A percentile compares a stretch with the other conserved stretches of the same genome.
Conservation (phyloP, 176 grass and related monocot genomes). For the Otatea glauca region DNA sequence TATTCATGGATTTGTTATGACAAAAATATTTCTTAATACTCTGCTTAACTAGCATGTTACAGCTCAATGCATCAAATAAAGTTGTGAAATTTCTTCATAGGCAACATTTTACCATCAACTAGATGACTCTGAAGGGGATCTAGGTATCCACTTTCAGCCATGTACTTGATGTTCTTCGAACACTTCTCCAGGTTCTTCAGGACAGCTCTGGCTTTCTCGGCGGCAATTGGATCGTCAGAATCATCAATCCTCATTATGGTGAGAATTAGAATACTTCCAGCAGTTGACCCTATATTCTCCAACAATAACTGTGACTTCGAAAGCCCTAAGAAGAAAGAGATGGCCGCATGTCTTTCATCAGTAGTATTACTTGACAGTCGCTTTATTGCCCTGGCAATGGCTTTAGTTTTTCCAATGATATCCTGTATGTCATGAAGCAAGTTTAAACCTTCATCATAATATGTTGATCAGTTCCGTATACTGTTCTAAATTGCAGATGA, state of each 20-base stretch:
- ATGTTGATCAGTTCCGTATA: neutral
- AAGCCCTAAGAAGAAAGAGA: constrained; percentile 85
- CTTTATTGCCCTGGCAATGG: constrained; percentile 62
- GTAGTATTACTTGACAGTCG: constrained; percentile 63
- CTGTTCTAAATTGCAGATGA: constrained; percentile 21
- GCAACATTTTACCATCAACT: constrained; percentile 67
- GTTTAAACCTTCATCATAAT: constrained; percentile 25
- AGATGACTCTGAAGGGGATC: constrained; percentile 81
- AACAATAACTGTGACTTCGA: constrained; percentile 63
- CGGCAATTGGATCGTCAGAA: constrained; percentile 59
- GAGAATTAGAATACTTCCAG: constrained; percentile 72
- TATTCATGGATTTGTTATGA: neutral
- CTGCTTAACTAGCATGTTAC: neutral
- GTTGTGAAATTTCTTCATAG: neutral
- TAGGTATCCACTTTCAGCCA: constrained; percentile 90
- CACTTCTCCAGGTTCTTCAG: constrained; percentile 84
- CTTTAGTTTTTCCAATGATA: constrained; percentile 78
- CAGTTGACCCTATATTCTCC: constrained; percentile 64
- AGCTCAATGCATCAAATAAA: neutral
- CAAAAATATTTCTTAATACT: constrained; percentile 30
- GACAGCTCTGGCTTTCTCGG: constrained; percentile 64
- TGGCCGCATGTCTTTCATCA: constrained; percentile 50
- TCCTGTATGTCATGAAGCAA: constrained; percentile 57
- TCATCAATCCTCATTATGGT: constrained; percentile 74
- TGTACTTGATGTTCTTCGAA: constrained; percentile 78